These are phyloP conservation scores for Rhizophagus sp. DNA, from an alignment of 192 early-diverging fungal genomes.

Conservation along the genomic window DNA sequence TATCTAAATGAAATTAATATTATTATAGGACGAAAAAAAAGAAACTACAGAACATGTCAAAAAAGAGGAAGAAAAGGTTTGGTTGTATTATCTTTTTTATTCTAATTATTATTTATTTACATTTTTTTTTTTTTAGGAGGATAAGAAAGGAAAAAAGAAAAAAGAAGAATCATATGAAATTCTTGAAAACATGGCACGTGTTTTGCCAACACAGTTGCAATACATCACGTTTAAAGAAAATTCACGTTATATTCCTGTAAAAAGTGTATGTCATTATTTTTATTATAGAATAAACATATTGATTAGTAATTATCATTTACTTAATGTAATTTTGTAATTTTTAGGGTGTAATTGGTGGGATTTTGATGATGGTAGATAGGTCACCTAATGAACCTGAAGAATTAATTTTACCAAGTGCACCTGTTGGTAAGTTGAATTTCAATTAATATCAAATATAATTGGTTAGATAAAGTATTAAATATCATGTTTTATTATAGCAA, in stretches of 20 bases:
- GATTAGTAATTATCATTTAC: background rate
- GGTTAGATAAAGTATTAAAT: background rate
- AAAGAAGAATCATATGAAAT: slow-evolving; percentile 77
- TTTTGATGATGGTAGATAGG: slow-evolving; percentile 83
- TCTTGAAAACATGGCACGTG: slow-evolving; percentile 84
- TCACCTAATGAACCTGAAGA: slow-evolving; percentile 78
- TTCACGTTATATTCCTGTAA: slow-evolving; percentile 88
- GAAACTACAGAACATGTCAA: slow-evolving; percentile 49
- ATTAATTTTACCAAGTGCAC: slow-evolving; percentile 64
- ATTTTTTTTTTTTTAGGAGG: slow-evolving; percentile 20
- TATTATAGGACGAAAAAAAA: slow-evolving; percentile 54
- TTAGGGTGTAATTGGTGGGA: slow-evolving; percentile 72
- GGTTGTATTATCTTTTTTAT: background rate
- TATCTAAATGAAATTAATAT: background rate
- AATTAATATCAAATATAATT: background rate
- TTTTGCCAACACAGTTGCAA: slow-evolving; percentile 86
- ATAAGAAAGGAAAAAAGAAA: slow-evolving; percentile 66
- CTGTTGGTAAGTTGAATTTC: slow-evolving; percentile 30
- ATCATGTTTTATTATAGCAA: slow-evolving; percentile 23
- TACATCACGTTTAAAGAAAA: slow-evolving; percentile 84
- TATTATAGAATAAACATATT: background rate
- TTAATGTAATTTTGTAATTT: background rate
- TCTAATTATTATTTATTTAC: background rate
- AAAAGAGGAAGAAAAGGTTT: slow-evolving; percentile 62
- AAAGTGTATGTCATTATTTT: slow-evolving; percentile 53